Evolutionary conservation across 495 filamentous ascomycete species (phyloP), one percentile per base, ranked within the genome.

Genomic region (Haplographium delicatum): DNA sequence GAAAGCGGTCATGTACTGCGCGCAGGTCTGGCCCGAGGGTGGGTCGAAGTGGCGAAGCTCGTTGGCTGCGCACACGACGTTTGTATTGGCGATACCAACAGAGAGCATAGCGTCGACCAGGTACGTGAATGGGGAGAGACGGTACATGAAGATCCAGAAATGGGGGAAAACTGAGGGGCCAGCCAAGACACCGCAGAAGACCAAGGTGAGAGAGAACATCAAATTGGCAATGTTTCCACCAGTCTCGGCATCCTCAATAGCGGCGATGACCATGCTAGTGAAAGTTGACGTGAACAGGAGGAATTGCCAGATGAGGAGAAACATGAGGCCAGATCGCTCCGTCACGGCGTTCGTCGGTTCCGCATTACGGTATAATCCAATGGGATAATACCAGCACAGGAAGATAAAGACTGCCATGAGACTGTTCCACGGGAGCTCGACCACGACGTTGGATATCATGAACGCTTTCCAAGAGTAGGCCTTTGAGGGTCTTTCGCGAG

Each of bases 121-220:
- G 56, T 82, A 85, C 0, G 76, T 81, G 42, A 89, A 83, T 3
- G 87, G 86, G 4, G 81, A 85, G 40, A 85, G 66, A 31, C 82
- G 82, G 64, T 89, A 88, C 82, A 89, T 85, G 72, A 89, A 89
- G 57, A 85, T 85, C 86, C 86, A 91, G 72, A 89, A 89, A 15
- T 73, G 60, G 5, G 85, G 85, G 34, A 88, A 65, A 4, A 63
- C 68, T 3, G 63, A 53, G 1, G 85, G 82, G 26, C 58, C 72
- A 43, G 83, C 78, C 46, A 90, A 74, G 39, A 90, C 83, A 72
- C 80, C 44, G 31, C 80, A 81, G 63, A 84, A 83, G 8, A 72
- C 72, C 8, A 84, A 69, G 5, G 74, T 69, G 62, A 83, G 68
- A 18, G 75, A 70, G 63, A 84, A 82, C 61, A 82, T 62, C 2